These are phyloP conservation scores for Tetrahymena borealis DNA, from an alignment of 73 alveolate species.

Conservation along the genomic window DNA sequence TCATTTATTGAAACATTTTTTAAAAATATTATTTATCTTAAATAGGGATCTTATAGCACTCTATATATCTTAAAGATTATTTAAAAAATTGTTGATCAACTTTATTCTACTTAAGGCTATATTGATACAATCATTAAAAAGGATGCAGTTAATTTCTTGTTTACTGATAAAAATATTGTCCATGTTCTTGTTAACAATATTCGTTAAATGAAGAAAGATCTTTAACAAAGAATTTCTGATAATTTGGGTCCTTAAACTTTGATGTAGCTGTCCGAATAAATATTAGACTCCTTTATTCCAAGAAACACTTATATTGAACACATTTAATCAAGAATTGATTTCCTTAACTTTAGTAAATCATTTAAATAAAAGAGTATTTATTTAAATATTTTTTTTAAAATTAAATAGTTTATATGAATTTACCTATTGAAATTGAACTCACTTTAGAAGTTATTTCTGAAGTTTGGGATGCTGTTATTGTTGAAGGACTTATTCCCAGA, in stretches of 20 bases:
- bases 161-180: conserved; percentile 12
- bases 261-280: neutral
- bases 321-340: conserved; percentile 10
- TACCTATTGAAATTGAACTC: conserved; percentile 22
- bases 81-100: conserved; percentile 1
- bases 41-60: conserved; percentile 19
- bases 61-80: neutral
- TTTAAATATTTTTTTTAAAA: neutral
- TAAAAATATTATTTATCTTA: neutral
- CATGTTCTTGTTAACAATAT: conserved; percentile 6
- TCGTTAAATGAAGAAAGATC: neutral
- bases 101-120: neutral
- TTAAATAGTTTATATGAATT: neutral
- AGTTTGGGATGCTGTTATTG: conserved; percentile 26
- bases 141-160: neutral
- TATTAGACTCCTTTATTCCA: neutral
- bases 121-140: conserved; percentile 6
- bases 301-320: conserved; percentile 8
- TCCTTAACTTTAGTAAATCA: conserved; percentile 6
- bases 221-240: neutral
- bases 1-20: neutral
- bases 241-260: neutral
- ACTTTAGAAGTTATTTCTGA: conserved; percentile 28
- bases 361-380: neutral
- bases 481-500: neutral